These are phyloP conservation scores for Wakefieldia striispora DNA, from an alignment of 768 basidiomycete genomes.

Conservation along the genomic window DNA sequence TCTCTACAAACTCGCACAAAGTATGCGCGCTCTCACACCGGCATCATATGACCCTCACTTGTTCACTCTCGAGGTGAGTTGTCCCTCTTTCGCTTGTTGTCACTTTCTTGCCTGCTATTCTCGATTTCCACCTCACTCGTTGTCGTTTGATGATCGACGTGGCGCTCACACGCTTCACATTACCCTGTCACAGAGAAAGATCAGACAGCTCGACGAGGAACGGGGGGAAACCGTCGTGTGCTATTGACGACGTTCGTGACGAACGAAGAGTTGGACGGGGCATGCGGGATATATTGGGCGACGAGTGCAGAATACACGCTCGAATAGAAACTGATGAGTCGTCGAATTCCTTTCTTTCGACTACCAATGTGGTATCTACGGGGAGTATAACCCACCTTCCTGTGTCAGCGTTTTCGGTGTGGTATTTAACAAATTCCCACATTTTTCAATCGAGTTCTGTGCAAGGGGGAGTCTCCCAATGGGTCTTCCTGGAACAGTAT, in stretches of 20 bases:
- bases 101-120: too few species aligned
- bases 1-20: conserved; percentile 68
- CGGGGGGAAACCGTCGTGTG: neutral
- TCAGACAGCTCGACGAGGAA: neutral
- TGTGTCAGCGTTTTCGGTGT: too few species aligned
- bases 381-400: too few species aligned
- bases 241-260: neutral
- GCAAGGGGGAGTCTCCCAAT: too few species aligned
- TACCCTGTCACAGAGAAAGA: neutral
- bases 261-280: too few species aligned
- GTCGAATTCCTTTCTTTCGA: too few species aligned
- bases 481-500: too few species aligned
- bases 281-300: too few species aligned
- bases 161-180: neutral
- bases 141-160: too few species aligned
- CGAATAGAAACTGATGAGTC: neutral
- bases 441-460: too few species aligned
- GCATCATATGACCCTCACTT: conserved; percentile 72
- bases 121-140: neutral
- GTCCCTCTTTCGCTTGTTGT: neutral
- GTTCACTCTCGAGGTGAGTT: conserved; percentile 64
- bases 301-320: neutral
- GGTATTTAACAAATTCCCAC: too few species aligned
- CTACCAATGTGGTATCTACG: too few species aligned
- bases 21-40: conserved; percentile 71